These are phyloP conservation scores for Colletotrichum musae DNA, from an alignment of 2,329 filamentous ascomycete genomes.

Conservation along the genomic window DNA sequence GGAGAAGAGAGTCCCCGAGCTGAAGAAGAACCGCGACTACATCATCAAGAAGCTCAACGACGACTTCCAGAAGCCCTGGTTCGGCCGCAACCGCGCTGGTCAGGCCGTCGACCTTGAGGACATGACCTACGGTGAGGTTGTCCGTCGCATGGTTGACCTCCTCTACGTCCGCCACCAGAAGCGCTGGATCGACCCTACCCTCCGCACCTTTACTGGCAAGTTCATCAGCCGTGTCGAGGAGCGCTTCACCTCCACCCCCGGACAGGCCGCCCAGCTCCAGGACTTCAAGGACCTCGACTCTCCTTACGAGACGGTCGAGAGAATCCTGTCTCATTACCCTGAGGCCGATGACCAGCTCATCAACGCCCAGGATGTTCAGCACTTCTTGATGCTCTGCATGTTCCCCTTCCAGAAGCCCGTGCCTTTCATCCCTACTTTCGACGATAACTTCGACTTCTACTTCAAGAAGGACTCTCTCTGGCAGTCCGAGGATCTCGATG, in stretches of 20 bases:
- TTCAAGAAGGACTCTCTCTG: constrained; percentile 99
- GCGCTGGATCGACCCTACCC: constrained; percentile 91
- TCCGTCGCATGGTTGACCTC: constrained; percentile 88
- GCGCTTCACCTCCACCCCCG: constrained; percentile 83
- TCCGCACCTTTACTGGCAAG: constrained; percentile 87
- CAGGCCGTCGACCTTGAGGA: constrained; percentile 90
- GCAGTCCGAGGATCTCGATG: constrained; percentile 98
- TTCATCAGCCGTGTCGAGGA: constrained; percentile 98
- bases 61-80: constrained; percentile 98
- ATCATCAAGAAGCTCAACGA: constrained; percentile 97
- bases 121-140: constrained; percentile 94
- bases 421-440: constrained; percentile 94
- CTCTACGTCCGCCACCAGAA: constrained; percentile 93
- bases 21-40: constrained; percentile 89
- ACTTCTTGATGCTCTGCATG: constrained; percentile 94
- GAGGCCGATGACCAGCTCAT: constrained; percentile 92
- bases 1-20: constrained; percentile 88
- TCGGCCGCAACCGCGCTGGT: constrained; percentile 86
- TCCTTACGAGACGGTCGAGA: constrained; percentile 83
- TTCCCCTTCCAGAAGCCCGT: constrained; percentile 95
- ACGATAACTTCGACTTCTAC: constrained; percentile 98
- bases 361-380: constrained; percentile 97
- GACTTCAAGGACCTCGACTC: constrained; percentile 89
- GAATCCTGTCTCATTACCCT: constrained; percentile 86
- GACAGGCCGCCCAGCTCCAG: constrained; percentile 87